Conservation (phyloP, 2,329 filamentous ascomycete species). For the Curvularia eragrostidis region DNA sequence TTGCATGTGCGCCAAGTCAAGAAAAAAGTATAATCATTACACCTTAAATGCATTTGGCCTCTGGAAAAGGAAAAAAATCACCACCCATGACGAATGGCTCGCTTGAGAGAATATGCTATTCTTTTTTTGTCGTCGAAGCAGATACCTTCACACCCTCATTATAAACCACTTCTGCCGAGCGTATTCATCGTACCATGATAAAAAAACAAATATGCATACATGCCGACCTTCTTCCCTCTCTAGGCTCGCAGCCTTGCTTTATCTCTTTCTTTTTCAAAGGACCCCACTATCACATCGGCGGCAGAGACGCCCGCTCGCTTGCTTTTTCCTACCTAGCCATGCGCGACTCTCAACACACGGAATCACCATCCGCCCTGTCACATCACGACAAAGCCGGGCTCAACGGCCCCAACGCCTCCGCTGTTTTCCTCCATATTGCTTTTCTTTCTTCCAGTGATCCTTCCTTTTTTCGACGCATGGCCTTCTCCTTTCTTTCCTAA, state of each 20-base stretch:
- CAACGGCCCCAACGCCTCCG: slow-evolving; percentile 8
- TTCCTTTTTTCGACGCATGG: not conserved
- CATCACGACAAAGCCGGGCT: not conserved
- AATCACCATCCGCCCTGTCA: not conserved
- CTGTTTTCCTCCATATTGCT: not conserved
- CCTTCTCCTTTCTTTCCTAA: not conserved
- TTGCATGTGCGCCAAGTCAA: not conserved
- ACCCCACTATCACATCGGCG: not conserved
- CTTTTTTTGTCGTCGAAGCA: not conserved
- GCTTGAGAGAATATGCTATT: not conserved
- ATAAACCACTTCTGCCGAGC: not conserved
- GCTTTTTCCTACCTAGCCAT: not conserved
- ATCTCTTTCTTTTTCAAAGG: not conserved
- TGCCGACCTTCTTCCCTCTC: not conserved
- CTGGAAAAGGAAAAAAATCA: not conserved
- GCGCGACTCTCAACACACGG: not conserved
- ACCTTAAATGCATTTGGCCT: not conserved
- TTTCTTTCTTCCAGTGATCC: not conserved
- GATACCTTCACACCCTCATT: not conserved
- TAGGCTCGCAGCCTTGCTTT: not conserved
- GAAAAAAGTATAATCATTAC: not conserved
- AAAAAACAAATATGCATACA: not conserved
- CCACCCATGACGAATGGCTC: not conserved
- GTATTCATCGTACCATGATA: not conserved
- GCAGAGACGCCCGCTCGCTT: not conserved